A percentile compares a stretch with the other conserved stretches of the same genome.
These are phyloP conservation scores for Aphanomyces cochlioides DNA, from an alignment of 352 stramenopile genomes.

Conservation along the genomic window DNA sequence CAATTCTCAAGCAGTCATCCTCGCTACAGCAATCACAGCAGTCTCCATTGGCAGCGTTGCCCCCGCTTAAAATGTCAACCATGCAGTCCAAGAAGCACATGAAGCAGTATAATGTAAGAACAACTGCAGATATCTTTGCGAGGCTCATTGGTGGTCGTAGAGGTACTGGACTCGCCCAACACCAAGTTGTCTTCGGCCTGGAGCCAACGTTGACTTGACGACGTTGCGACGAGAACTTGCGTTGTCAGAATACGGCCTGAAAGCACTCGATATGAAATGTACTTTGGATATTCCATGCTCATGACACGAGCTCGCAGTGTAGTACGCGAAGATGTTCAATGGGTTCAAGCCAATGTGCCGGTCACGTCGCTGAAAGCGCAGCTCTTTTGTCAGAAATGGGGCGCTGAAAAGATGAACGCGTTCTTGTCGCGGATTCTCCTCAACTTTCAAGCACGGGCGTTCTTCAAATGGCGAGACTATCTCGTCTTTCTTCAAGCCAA, in stretches of 20 bases:
- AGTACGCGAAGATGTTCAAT: conserved; percentile 77
- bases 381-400: conserved; percentile 82
- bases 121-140: not conserved
- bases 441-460: conserved; percentile 59
- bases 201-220: conserved; percentile 46
- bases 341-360: conserved; percentile 80
- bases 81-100: conserved; percentile 49
- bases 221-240: conserved; percentile 70
- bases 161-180: conserved; percentile 49
- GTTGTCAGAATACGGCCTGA: conserved; percentile 70
- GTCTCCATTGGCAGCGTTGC: conserved; percentile 34
- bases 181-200: conserved; percentile 53
- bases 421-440: conserved; percentile 66
- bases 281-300: not conserved
- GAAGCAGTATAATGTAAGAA: conserved; percentile 39
- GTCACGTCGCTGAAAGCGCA: conserved; percentile 77
- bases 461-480: conserved; percentile 67
- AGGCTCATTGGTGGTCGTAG: not conserved
- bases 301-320: conserved; percentile 31
- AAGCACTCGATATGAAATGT: conserved; percentile 52
- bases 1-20: too few relatives aligned
- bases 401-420: conserved; percentile 74
- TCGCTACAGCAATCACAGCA: too few relatives aligned
- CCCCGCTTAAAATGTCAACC: conserved; percentile 54
- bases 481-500: conserved; percentile 73